A percentile compares a stretch with the other conserved stretches of the same genome.
Conservation (phyloP, 257 asterid genomes). For the Osmanthus fragrans region DNA sequence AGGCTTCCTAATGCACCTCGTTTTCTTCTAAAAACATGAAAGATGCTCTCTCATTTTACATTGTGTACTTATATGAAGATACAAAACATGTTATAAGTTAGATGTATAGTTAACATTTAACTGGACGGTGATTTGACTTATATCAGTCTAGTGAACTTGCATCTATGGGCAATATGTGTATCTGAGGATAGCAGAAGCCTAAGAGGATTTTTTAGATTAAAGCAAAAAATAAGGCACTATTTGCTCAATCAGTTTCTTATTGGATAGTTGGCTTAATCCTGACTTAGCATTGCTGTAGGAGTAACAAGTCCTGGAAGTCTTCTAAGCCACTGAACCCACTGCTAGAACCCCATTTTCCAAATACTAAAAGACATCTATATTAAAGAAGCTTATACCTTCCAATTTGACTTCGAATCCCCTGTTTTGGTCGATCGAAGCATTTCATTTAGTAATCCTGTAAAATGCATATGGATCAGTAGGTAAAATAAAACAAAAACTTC, state of each 20-base stretch:
- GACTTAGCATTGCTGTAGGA: not conserved
- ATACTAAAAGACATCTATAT: conserved; percentile 8
- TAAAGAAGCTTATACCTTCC: conserved; percentile 67
- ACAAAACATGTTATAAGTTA: not conserved
- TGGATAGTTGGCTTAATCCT: conserved; percentile 1
- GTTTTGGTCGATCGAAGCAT: conserved; percentile 93
- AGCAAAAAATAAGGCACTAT: conserved; percentile 2
- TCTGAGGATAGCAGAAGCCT: conserved; percentile 6
- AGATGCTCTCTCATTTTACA: not conserved
- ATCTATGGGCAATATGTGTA: not conserved
- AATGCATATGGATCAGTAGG: not conserved
- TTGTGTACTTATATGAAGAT: not conserved
- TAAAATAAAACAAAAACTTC: not conserved
- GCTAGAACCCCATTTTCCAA: not conserved
- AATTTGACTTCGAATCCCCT: conserved; percentile 85
- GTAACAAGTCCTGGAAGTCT: conserved; percentile 18
- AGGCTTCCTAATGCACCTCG: not conserved
- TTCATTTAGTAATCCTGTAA: conserved; percentile 55
- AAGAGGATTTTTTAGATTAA: not conserved
- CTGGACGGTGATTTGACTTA: not conserved
- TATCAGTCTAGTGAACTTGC: conserved; percentile 14
- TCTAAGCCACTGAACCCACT: conserved; percentile 6
- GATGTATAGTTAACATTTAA: not conserved
- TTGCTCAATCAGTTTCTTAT: not conserved
- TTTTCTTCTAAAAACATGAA: not conserved